Conservation (phyloP, 495 filamentous ascomycete species). For the Lophium mytilinum region DNA sequence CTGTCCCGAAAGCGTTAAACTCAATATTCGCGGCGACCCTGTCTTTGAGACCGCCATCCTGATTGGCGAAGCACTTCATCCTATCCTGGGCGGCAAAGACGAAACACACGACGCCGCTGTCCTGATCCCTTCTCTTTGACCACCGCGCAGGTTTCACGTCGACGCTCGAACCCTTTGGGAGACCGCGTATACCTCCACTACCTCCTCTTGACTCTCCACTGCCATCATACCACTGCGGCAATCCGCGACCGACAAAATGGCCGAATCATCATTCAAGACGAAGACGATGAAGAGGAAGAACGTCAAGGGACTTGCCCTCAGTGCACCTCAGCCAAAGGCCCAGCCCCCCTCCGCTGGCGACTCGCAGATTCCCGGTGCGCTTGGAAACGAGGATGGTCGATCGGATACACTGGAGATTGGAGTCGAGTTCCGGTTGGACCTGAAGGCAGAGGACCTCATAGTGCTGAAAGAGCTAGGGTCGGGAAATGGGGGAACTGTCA, state of each 20-base stretch:
- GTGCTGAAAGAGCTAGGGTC: conserved; percentile 90
- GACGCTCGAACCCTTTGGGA: background rate
- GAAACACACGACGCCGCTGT: conserved; percentile 9
- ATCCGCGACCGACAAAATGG: conserved; percentile 48
- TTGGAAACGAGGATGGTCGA: conserved; percentile 56
- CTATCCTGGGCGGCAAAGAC: conserved; percentile 24
- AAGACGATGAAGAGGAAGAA: conserved; percentile 97
- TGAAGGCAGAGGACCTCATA: conserved; percentile 85
- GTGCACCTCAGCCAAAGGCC: conserved; percentile 53
- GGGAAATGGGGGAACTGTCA: conserved; percentile 95
- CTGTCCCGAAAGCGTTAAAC: conserved; percentile 27
- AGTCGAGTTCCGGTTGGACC: conserved; percentile 87
- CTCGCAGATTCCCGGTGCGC: conserved; percentile 49
- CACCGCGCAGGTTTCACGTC: background rate
- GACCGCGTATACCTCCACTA: background rate
- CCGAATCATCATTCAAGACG: conserved; percentile 63
- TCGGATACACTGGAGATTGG: conserved; percentile 88
- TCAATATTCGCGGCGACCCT: conserved; percentile 26
- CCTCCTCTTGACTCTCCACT: background rate
- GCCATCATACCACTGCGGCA: conserved; percentile 12
- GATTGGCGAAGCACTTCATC: conserved; percentile 21
- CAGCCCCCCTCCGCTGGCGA: conserved; percentile 51
- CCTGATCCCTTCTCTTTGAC: background rate
- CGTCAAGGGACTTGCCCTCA: conserved; percentile 85
- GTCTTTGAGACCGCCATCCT: conserved; percentile 12